Evolutionary conservation across 805 yeast genomes (phyloP).

Genomic region (Candida alai): DNA sequence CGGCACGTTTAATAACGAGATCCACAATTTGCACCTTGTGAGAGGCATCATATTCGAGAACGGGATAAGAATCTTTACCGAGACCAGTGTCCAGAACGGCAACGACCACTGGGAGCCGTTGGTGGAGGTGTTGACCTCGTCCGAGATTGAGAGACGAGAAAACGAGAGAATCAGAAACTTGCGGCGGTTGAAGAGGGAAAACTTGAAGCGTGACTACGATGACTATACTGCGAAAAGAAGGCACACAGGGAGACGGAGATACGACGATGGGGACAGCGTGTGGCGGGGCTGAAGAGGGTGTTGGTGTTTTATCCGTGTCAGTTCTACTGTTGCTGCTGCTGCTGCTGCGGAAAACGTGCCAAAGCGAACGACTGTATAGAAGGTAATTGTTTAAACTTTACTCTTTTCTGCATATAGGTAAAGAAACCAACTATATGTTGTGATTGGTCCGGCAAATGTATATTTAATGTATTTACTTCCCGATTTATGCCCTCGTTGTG

Average conservation of each 20-base stretch:
- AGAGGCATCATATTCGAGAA: conserved; percentile 42
- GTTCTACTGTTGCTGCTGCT: no score
- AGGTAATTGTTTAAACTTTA: no score
- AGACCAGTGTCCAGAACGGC: conserved; percentile 68
- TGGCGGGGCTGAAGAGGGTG: no score
- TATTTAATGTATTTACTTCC: no score
- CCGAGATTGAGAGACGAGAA: conserved; percentile 93
- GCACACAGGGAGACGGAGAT: conserved; percentile 43
- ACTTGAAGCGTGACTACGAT: conserved; percentile 57
- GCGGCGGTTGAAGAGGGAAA: conserved; percentile 89
- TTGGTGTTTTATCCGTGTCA: no score
- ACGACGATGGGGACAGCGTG: conserved; percentile 45
- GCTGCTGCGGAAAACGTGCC: no score
- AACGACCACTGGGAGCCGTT: conserved; percentile 87
- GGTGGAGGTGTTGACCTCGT: conserved; percentile 79
- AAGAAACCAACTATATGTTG: no score
- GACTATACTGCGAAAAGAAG: conserved; percentile 31
- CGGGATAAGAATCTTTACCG: conserved; percentile 42
- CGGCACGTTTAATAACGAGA: conserved; percentile 38
- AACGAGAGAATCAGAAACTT: conserved; percentile 90
- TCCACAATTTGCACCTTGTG: conserved; percentile 40
- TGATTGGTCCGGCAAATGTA: no score
- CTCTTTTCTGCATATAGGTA: no score
- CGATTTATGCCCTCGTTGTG: no score
- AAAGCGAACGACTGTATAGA: no score